phyloP scores from a whole-genome alignment of 305 asterid genomes.

The Fraxinus platypoda region DNA sequence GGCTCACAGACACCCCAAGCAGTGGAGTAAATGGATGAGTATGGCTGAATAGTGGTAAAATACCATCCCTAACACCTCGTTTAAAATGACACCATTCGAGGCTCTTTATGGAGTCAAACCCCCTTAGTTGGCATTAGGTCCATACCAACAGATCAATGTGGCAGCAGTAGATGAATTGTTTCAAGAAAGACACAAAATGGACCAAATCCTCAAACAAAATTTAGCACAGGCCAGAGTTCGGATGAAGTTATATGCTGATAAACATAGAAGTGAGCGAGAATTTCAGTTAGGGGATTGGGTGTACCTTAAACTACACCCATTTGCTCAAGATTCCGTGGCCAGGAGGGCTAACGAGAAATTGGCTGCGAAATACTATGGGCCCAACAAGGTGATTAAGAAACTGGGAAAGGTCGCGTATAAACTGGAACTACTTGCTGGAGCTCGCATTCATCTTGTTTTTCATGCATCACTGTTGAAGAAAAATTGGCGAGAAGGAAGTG shows the following conservation, averaged over 20 bases:
- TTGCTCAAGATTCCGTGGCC: not conserved
- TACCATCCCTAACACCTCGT: not conserved
- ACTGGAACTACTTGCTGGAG: not conserved
- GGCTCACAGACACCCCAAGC: not conserved
- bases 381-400: not conserved
- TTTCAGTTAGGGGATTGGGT: not conserved
- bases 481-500: not conserved
- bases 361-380: not conserved
- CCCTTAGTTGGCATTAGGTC: not conserved
- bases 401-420: not conserved
- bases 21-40: not conserved
- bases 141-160: not conserved
- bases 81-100: not conserved
- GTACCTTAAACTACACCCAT: not conserved
- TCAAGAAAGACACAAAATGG: not conserved
- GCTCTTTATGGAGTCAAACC: not conserved
- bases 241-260: not conserved
- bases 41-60: not conserved
- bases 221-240: not conserved
- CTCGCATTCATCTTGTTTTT: not conserved
- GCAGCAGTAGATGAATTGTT: not conserved
- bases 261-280: not conserved
- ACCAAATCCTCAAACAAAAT: not conserved
- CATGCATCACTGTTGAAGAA: not conserved
- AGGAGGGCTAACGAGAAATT: not conserved